These are phyloP conservation scores for Talaromyces trachyspermus DNA, from an alignment of 495 filamentous ascomycete genomes.

Conservation along the genomic window DNA sequence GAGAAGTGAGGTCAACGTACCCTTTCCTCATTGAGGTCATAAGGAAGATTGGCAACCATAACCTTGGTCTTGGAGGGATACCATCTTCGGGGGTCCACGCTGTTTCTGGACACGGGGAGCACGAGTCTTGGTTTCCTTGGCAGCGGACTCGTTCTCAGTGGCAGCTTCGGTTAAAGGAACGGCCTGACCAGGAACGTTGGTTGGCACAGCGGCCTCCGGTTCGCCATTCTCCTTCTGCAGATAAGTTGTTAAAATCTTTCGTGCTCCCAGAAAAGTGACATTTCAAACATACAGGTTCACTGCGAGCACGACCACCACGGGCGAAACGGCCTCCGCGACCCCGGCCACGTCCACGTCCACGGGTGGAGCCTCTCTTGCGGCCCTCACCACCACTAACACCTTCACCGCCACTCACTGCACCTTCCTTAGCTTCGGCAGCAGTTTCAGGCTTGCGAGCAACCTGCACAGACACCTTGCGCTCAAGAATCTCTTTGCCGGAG, in stretches of 20 bases:
- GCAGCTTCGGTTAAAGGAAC: conserved; percentile 52
- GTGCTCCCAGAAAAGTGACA: too few relatives aligned
- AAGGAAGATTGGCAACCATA: conserved; percentile 98
- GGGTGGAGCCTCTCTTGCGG: conserved; percentile 71
- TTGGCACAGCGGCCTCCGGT: conserved; percentile 31
- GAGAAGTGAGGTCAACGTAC: conserved; percentile 39
- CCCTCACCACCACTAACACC: conserved; percentile 64
- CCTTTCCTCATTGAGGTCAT: conserved; percentile 96
- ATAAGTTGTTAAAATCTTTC: too few relatives aligned
- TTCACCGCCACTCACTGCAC: conserved; percentile 56
- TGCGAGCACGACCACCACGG: conserved; percentile 57
- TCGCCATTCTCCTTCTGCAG: conserved; percentile 21
- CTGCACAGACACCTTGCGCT: conserved; percentile 98
- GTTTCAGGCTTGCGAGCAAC: conserved; percentile 94
- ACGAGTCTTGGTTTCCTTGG: conserved; percentile 37
- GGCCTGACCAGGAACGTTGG: conserved; percentile 48
- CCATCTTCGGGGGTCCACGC: conserved; percentile 97
- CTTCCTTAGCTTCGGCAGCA: conserved; percentile 71
- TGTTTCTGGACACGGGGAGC: conserved; percentile 49
- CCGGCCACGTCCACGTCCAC: conserved; percentile 69
- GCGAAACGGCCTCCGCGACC: conserved; percentile 54
- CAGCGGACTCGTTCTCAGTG: conserved; percentile 51
- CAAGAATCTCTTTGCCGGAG: conserved; percentile 91
- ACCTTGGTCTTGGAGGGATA: conserved; percentile 98
- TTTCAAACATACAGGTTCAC: conserved; percentile 5